Evolutionary conservation across 2,329 filamentous ascomycete genomes (phyloP), one percentile per base, ranked within the genome.

Genomic region (Magnaporthiopsis rhizophila): DNA sequence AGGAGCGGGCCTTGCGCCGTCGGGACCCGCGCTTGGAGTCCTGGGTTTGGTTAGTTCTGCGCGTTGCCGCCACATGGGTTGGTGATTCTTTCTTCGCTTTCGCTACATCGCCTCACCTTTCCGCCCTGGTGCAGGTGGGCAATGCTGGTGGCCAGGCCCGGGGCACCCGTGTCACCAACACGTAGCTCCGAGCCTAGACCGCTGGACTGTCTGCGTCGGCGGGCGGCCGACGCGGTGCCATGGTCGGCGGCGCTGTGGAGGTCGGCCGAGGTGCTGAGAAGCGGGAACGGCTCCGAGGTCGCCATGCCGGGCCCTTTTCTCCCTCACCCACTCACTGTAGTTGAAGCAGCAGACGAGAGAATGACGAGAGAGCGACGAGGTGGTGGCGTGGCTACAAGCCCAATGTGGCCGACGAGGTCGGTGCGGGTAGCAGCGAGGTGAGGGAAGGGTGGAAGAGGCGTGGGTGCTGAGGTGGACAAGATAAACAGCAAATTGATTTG

Each of bases 181-280:
- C 79, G 80, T 66, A 85, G 79, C 63, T 84, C 81, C 65, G 76
- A 76, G 67, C 81, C 82, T 57, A 85, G 75, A 45, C 77, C 79
- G 73, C 82, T 85, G 66, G 82, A 84, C 77, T 85, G 85, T 67
- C 83, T 80, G 68, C 82, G 78, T 65, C 82, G 79, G 68, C 80
- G 80, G 59, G 77, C 71, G 61, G 71, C 67, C 34, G 68, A 68
- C 32, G 67, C 70, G 68, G 71, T 72, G 65, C 76, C 73, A 61
- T 72, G 69, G 53, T 59, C 56, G 65, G 75, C 70, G 59, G 68
- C 71, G 59, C 77, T 75, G 70, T 78, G 77, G 68, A 81, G 72
- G 67, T 84, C 80, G 67, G 78, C 78, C 62, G 80, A 77, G 62
- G 79, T 78, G 73, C 79, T 82, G 68, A 86, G 78, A 56, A 81